phyloP scores from a whole-genome alignment of 2,329 filamentous ascomycete genomes.

The Amylocarpus encephaloides region DNA sequence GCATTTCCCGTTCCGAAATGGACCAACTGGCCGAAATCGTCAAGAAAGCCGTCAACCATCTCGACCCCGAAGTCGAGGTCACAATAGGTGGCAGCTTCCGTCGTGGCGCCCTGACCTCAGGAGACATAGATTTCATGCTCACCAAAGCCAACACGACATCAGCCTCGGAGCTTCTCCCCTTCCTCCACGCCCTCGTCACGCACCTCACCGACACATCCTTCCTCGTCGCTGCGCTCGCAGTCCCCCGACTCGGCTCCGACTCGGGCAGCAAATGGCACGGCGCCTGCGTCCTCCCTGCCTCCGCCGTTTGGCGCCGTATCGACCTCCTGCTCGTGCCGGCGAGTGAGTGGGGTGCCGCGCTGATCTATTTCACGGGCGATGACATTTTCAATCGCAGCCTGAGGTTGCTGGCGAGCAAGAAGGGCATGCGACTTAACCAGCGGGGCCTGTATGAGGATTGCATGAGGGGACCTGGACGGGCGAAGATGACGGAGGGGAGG shows the following conservation, averaged over 20 bases:
- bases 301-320: conserved; percentile 66
- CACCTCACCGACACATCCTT: conserved; percentile 56
- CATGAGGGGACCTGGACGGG: conserved; percentile 49
- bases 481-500: conserved; percentile 59
- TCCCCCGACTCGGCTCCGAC: conserved; percentile 32
- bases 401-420: conserved; percentile 70
- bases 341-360: conserved; percentile 70
- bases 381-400: conserved; percentile 91
- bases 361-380: conserved; percentile 95
- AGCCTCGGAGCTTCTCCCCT: conserved; percentile 50
- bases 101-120: conserved; percentile 64
- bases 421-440: conserved; percentile 81
- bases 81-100: conserved; percentile 82
- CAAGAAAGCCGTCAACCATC: conserved; percentile 44
- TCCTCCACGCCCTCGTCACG: conserved; percentile 58
- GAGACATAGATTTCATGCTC: conserved; percentile 82
- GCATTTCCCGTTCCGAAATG: conserved; percentile 75
- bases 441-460: conserved; percentile 69
- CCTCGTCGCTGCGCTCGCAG: conserved; percentile 63
- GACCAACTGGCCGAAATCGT: conserved; percentile 62
- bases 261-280: conserved; percentile 81
- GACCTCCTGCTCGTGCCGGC: conserved; percentile 80
- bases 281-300: conserved; percentile 62
- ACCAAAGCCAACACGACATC: conserved; percentile 56
- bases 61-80: conserved; percentile 61